Percentiles rank a stretch among this genome's conserved stretches.
These are phyloP conservation scores for Alopecurus myosuroides DNA, from an alignment of 176 grass and related monocot species.

Conservation along the genomic window DNA sequence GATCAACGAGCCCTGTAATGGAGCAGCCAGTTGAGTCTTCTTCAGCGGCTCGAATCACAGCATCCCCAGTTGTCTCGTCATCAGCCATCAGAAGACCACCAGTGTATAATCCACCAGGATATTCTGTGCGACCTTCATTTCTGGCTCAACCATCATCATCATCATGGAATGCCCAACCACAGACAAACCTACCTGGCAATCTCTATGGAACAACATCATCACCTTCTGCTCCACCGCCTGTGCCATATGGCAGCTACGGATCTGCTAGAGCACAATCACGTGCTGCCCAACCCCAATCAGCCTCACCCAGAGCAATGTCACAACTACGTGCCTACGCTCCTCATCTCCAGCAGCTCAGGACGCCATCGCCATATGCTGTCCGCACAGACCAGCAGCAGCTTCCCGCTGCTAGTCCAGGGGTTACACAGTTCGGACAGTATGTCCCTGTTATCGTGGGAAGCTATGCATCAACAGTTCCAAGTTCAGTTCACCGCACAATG, in stretches of 20 bases:
- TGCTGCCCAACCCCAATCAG: background rate
- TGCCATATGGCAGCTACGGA: background rate
- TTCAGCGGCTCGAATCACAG: background rate
- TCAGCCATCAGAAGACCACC: background rate
- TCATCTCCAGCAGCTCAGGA: conserved; percentile 20
- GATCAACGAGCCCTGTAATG: background rate
- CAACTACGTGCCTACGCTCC: conserved; percentile 19
- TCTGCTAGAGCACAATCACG: background rate
- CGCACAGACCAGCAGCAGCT: conserved; percentile 16
- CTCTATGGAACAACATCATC: background rate
- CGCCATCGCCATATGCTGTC: background rate
- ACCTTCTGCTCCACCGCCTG: conserved; percentile 3
- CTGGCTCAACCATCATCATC: background rate
- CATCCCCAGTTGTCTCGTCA: background rate
- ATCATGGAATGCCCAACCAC: background rate
- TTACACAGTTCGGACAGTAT: background rate
- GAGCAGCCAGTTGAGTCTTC: conserved; percentile 27
- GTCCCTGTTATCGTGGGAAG: background rate
- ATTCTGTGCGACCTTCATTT: background rate
- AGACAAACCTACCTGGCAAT: conserved; percentile 21
- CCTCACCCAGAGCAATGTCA: conserved; percentile 1
- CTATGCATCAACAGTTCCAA: background rate
- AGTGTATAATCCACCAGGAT: background rate
- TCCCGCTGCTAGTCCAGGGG: background rate
- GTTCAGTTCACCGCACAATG: background rate